Base-by-base conservation (phyloP, 306 rosid genomes). In the Leucaena leucocephala region DNA sequence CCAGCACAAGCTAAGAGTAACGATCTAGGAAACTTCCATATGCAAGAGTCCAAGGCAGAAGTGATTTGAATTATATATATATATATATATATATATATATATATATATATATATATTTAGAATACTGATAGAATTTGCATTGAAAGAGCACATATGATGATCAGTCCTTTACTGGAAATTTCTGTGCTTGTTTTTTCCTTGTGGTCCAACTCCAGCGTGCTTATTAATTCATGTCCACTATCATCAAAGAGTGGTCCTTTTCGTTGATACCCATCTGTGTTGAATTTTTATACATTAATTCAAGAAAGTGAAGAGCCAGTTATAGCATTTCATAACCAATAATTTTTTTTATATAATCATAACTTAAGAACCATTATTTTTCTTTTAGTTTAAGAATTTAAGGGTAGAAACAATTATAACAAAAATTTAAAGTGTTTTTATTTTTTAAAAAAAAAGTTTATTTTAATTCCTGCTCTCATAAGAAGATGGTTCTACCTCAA, bases 81-180 rank as follows among this genome's bases (percentile, higher is more conserved):
- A 7, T 7, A 17, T 0, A 6, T 3, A 49, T 12, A 54, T n/a
- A n/a, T n/a, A n/a, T n/a, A n/a, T n/a, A n/a, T n/a, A n/a, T n/a
- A n/a, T n/a, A n/a, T n/a, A n/a, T n/a, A n/a, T n/a, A n/a, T n/a
- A n/a, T n/a, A n/a, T n/a, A n/a, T n/a, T n/a, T n/a, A n/a, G 12
- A 54, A 54, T n/a, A n/a, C 2, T 19, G 61, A 54, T 54, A 76
- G 84, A 85, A 75, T 77, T 81, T 86, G 82, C 55, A 55, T 76
- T 65, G 76, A 79, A 83, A 88, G 82, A 81, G 82, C 67, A 82
- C 46, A 80, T 80, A 76, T 86, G 87, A 77, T n/a, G 19, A 49
- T 86, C 73, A 83, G 22, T 84, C 73, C 76, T 78, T 82, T 46
- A 33, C 81, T 84, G 85, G 87, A 88, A 78, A 86, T 88, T 88